phyloP scores from a whole-genome alignment of 805 yeast genomes.

The Jamesozyma rosinii region DNA sequence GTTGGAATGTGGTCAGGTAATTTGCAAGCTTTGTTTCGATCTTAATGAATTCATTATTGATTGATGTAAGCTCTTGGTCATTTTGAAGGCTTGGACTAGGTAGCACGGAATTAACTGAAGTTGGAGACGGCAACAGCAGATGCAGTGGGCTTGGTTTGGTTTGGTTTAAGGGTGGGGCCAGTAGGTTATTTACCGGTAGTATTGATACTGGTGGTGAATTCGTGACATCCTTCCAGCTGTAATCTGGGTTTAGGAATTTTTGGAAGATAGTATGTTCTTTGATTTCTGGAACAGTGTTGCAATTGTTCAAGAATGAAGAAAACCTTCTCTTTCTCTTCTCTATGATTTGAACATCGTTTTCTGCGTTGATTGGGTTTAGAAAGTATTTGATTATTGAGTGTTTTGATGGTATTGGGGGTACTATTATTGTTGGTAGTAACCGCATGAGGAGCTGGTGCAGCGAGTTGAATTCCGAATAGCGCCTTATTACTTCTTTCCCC shows the following conservation, averaged over 20 bases:
- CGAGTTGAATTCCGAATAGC: slow-evolving; percentile 89
- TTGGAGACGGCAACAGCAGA: slow-evolving; percentile 53
- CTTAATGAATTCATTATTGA: slow-evolving; percentile 11
- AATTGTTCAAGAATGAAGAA: slow-evolving; percentile 67
- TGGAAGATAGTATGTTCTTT: slow-evolving; percentile 53
- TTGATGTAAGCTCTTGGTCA: slow-evolving; percentile 1
- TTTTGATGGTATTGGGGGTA: slow-evolving; percentile 92
- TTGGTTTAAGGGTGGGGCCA: slow-evolving; percentile 57
- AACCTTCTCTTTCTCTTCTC: slow-evolving; percentile 70
- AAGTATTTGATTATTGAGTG: slow-evolving; percentile 49
- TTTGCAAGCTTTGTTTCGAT: slow-evolving; percentile 34
- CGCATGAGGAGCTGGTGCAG: slow-evolving; percentile 62
- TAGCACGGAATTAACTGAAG: slow-evolving; percentile 18
- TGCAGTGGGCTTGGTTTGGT: slow-evolving; percentile 49
- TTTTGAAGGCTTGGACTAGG: background rate
- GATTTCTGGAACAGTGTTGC: slow-evolving; percentile 49
- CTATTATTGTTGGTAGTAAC: slow-evolving; percentile 67
- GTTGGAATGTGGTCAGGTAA: slow-evolving; percentile 21
- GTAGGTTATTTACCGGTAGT: slow-evolving; percentile 44
- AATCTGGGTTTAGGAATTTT: slow-evolving; percentile 76
- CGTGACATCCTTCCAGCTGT: slow-evolving; percentile 72
- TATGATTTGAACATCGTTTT: slow-evolving; percentile 38
- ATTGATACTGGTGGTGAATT: slow-evolving; percentile 45
- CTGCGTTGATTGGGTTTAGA: slow-evolving; percentile 36
- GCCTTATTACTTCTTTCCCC: slow-evolving; percentile 57